Evolutionary conservation across 805 yeast species (phyloP), one percentile per base, ranked within the genome.

Genomic region (Priceomyces haplophilus): DNA sequence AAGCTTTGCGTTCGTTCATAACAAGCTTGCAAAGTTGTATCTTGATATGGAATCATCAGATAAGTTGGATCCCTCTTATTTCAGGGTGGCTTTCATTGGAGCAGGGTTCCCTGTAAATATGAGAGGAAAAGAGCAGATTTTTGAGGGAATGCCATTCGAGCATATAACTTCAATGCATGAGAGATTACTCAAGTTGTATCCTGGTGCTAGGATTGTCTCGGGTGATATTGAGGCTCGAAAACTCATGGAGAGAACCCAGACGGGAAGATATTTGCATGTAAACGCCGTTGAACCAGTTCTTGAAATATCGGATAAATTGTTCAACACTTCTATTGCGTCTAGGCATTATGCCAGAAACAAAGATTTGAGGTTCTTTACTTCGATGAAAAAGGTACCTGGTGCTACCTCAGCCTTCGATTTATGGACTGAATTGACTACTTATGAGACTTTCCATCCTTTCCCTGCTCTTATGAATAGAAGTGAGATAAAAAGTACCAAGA

Each of bases 361-460:
- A 63, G 79, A 86, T 54, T 65, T 88, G 64, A 77, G 79, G 51
- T 76, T 77, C 46, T 88, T 88, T 65, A 76, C 86, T 3, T 78
- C 80, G 30, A 74, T 83, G 38, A 76, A 85, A 60, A 79, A 85
- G 52, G 63, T 88, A 40, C 88, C 91, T 1, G 90, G 91, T 3
- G 76, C 86, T 1, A 76, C 81, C 0, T 75, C 83, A 8, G 82
- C 85, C 7, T 74, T 79, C 41, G 88, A 88, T 54, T 67, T 88
- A 53, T 88, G 96, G 96, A 88, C 90, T 15, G 95, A 88, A 56
- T 95, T 88, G 63, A 78, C 85, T 7, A 82, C 86, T 1, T 88
- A 80, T 66, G 87, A 81, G 49, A 85, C 96, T 0, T 68, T 60
- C 37, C 75, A 84, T 42, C 75, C 88, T 6, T 88, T 88, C 81